A percentile compares a stretch with the other conserved stretches of the same genome.
These are phyloP conservation scores for Helicostylum pulchrum DNA, from an alignment of 192 early-diverging fungal species.

Conservation along the genomic window DNA sequence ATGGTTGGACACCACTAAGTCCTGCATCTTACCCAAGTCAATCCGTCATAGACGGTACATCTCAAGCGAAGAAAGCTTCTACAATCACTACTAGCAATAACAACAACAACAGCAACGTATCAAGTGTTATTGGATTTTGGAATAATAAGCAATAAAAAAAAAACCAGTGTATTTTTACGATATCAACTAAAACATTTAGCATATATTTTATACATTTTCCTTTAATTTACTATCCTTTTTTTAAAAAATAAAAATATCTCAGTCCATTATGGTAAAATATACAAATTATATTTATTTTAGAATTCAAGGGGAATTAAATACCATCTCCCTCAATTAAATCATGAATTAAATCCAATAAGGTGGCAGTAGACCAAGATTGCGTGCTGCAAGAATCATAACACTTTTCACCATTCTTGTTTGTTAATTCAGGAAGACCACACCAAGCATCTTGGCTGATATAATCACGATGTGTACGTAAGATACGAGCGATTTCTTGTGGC, in stretches of 20 bases:
- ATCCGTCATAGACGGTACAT: background rate
- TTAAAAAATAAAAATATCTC: background rate
- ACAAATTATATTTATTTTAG: no score
- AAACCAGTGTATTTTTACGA: conserved; percentile 4
- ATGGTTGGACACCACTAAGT: conserved; percentile 17
- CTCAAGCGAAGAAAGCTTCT: background rate
- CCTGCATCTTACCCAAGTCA: conserved; percentile 7
- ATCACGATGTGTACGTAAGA: conserved; percentile 75
- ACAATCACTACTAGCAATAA: background rate
- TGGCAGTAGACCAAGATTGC: conserved; percentile 89
- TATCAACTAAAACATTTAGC: background rate
- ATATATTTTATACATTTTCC: no score
- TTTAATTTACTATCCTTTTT: no score
- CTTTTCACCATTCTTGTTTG: conserved; percentile 78
- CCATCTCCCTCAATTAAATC: conserved; percentile 32
- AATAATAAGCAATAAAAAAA: conserved; percentile 15
- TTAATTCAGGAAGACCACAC: conserved; percentile 95
- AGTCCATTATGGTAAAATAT: no score
- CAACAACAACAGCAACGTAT: conserved; percentile 4
- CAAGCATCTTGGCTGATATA: conserved; percentile 71
- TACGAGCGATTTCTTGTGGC: conserved; percentile 54
- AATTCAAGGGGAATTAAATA: background rate
- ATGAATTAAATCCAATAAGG: conserved; percentile 66
- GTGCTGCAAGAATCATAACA: conserved; percentile 87
- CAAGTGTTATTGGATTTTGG: conserved; percentile 19